Evolutionary conservation across 2,329 filamentous ascomycete genomes (phyloP).

Genomic region (Penicillium brasilianum): DNA sequence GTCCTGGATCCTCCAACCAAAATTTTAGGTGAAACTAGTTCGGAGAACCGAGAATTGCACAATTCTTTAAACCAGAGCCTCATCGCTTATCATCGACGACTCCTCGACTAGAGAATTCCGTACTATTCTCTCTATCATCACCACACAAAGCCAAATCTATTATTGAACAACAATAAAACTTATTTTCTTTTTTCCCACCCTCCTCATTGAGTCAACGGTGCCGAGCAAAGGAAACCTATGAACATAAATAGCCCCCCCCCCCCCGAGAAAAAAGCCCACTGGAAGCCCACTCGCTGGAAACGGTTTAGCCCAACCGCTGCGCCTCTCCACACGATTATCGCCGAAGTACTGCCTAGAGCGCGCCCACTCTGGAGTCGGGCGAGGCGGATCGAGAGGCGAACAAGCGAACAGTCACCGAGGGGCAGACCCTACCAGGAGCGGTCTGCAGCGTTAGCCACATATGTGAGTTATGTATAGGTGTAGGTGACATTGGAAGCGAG

Average conservation of each 20-base stretch:
- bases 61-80: not conserved
- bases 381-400: not conserved
- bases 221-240: not conserved
- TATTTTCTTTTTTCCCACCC: not conserved
- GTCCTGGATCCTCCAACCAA: not conserved
- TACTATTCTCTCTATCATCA: not conserved
- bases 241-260: not conserved
- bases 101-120: no score
- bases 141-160: no score
- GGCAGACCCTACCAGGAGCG: not conserved
- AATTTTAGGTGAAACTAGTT: not conserved
- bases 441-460: not conserved
- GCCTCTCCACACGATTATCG: not conserved
- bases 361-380: not conserved
- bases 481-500: not conserved
- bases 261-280: not conserved
- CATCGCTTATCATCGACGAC: not conserved
- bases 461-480: not conserved
- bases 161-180: not conserved
- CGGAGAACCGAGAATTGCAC: not conserved
- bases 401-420: not conserved
- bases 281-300: not conserved
- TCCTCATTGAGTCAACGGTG: not conserved
- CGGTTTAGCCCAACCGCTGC: not conserved
- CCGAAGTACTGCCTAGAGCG: not conserved